Percentiles rank a stretch among this genome's conserved stretches.
Evolutionary conservation across 371 early-diverging fungal genomes (phyloP).

Genomic region (Circinella umbellata): DNA sequence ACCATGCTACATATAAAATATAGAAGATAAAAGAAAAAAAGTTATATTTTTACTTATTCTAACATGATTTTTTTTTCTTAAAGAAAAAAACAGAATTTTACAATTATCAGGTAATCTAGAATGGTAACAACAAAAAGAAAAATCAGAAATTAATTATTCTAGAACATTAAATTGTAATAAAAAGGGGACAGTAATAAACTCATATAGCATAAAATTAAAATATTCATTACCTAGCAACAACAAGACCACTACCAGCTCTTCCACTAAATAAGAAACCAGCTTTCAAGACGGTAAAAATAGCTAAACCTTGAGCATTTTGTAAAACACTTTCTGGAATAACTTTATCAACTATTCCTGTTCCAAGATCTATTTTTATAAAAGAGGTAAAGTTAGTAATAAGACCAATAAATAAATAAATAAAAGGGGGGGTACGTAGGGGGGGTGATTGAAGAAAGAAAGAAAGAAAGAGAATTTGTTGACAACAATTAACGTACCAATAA

Average conservation of each 20-base stretch:
- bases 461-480: background rate
- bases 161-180: too few relatives aligned
- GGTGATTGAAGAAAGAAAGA: too few relatives aligned
- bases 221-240: constrained; percentile 69
- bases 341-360: constrained; percentile 68
- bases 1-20: constrained; percentile 58
- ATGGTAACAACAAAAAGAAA: background rate
- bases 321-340: constrained; percentile 77
- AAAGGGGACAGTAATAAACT: too few relatives aligned
- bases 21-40: constrained; percentile 2
- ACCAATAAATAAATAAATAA: too few relatives aligned
- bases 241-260: constrained; percentile 87
- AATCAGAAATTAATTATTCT: background rate
- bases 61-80: constrained; percentile 1
- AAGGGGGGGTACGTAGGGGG: too few relatives aligned
- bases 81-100: constrained; percentile 7
- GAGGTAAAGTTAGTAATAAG: too few relatives aligned
- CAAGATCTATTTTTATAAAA: constrained; percentile 49
- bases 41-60: background rate
- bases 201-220: too few relatives aligned
- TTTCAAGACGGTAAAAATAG: constrained; percentile 90
- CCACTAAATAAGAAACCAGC: constrained; percentile 94
- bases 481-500: constrained; percentile 54
- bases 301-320: constrained; percentile 85
- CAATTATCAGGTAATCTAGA: constrained; percentile 24